Base-by-base conservation (phyloP, 2,329 filamentous ascomycete genomes). In the Neocatenulostroma microsporum region DNA sequence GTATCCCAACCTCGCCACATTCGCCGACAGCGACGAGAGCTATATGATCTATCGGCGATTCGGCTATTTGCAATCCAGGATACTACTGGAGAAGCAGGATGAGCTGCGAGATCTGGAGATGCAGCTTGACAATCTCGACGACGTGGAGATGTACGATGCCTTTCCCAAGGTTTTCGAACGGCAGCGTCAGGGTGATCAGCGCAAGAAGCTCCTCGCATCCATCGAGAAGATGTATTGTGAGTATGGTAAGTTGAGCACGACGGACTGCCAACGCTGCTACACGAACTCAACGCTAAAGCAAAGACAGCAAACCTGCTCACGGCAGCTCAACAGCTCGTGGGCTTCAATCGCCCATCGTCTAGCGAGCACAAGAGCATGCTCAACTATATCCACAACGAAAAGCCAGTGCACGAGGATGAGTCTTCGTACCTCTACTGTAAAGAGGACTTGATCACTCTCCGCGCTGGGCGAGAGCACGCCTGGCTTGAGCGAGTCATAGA, bases 21-120 rank as follows among this genome's bases (percentile, higher is more conserved):
- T 67, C 36, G 48, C 62, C 0, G 59, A 65, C 37, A 66, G 62
- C 39, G 59, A 64, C 39, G 58, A 64, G 5, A 53, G 56, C 18
- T 67, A 66, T 37, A 60, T 60, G 47, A 37, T 67, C 2, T 68
- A 62, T 40, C 54, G 64, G 4, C 50, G 62, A 1, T 68, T 67
- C 30, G 63, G 63, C 2, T 62, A 56, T 27, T 44, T 68, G 0
- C 62, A 66, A 30, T 48, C 61, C 0, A 53, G 65, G 1, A 32
- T 67, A 1, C 46, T 65, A 2, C 40, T 58, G 1, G 50, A 55
- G 13, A 51, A 56, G 25, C 53, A 55, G 41, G 53, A 59, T 23
- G 38, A 53, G 6, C 30, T 62, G 11, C 37, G 48, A 5, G 32
- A 35, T 11, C 36, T 59, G 9, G 58, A 62, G 38, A 25, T 34